These are phyloP conservation scores for Sambucus nigra DNA, from an alignment of 129 eudicot genomes.

Conservation along the genomic window DNA sequence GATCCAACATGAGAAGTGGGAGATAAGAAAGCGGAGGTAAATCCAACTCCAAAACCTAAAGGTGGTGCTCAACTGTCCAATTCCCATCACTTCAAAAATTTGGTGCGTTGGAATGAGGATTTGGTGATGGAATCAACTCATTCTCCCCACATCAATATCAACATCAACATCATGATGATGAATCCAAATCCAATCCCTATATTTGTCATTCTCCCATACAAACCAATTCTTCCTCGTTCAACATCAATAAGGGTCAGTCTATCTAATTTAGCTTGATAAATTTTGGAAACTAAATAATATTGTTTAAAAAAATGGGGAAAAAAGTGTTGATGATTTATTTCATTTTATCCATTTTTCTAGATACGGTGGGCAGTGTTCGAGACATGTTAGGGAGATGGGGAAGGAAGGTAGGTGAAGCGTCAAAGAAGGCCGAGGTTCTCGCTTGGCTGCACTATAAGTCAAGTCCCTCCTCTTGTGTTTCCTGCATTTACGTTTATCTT, in stretches of 20 bases:
- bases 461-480: neutral
- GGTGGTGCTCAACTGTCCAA: too few species aligned
- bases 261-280: too few species aligned
- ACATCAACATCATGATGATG: neutral
- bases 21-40: too few species aligned
- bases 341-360: conserved; percentile 23
- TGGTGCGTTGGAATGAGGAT: conserved; percentile 13
- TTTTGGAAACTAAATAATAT: too few species aligned
- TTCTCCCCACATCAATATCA: neutral
- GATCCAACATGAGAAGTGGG: too few species aligned
- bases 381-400: conserved; percentile 74
- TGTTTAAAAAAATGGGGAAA: neutral
- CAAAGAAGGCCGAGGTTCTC: conserved; percentile 51
- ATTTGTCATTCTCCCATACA: conserved; percentile 1
- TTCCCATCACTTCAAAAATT: conserved; percentile 3
- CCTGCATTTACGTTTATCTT: neutral
- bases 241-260: conserved; percentile 6
- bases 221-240: conserved; percentile 6
- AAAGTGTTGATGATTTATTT: neutral
- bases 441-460: conserved; percentile 70
- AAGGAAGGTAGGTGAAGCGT: conserved; percentile 61
- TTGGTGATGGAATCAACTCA: conserved; percentile 9
- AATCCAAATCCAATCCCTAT: conserved; percentile 10
- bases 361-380: conserved; percentile 32
- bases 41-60: too few species aligned